Evolutionary conservation across 768 basidiomycete species (phyloP).

Genomic region (Butyriboletus loyo): DNA sequence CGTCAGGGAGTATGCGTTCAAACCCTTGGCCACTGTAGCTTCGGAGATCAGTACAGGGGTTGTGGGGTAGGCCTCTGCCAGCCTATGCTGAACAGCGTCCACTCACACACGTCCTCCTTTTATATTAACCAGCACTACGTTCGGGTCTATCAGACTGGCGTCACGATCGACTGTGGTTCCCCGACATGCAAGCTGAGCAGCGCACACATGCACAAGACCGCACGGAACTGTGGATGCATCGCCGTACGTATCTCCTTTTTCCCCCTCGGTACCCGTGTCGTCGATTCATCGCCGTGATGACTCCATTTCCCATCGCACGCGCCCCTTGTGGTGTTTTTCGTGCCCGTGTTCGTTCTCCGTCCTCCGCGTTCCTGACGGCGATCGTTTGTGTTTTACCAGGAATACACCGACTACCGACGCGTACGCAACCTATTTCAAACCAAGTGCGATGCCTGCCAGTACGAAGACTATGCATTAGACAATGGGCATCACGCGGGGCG

Average conservation of each 20-base stretch:
- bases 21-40: conserved; percentile 21
- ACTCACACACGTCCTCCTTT: not conserved
- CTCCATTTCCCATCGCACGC: not conserved
- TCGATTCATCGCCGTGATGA: not conserved
- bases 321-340: not conserved
- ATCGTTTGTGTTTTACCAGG: conserved; percentile 22
- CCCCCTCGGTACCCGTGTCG: not conserved
- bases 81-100: not conserved
- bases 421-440: conserved; percentile 67
- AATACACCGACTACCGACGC: conserved; percentile 45
- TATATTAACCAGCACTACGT: conserved; percentile 54
- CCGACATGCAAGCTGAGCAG: conserved; percentile 51
- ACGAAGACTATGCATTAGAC: conserved; percentile 32
- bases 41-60: conserved; percentile 43
- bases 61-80: conserved; percentile 34
- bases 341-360: not conserved
- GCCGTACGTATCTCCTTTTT: conserved; percentile 27
- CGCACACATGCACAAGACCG: conserved; percentile 57
- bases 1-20: conserved; percentile 2
- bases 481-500: conserved; percentile 30
- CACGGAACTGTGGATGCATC: conserved; percentile 56
- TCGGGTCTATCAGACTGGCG: conserved; percentile 59
- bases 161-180: conserved; percentile 51
- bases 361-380: conserved; percentile 1
- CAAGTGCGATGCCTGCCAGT: conserved; percentile 56